Percentiles rank a stretch among this genome's conserved stretches.
Conservation (phyloP, 2,329 filamentous ascomycete genomes). For the Nothophaeocryptopus gaeumannii region DNA sequence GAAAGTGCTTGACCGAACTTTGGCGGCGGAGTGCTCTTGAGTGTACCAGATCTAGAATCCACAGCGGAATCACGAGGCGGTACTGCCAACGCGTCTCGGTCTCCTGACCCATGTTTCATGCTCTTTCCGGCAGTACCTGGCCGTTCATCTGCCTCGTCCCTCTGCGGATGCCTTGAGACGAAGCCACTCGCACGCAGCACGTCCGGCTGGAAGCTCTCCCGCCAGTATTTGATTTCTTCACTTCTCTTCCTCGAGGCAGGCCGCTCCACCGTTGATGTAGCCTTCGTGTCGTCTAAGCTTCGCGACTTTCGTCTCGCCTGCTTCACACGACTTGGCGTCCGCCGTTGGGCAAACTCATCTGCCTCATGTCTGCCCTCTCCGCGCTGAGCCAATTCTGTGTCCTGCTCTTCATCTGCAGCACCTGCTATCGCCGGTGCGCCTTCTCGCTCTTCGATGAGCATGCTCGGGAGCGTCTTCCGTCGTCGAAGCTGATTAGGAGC, state of each 20-base stretch:
- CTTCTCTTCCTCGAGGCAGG: constrained; percentile 32
- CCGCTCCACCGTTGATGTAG: constrained; percentile 11
- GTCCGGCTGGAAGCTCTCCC: constrained; percentile 32
- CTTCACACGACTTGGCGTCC: constrained; percentile 13
- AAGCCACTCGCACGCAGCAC: constrained; percentile 32
- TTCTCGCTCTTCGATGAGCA: constrained; percentile 29
- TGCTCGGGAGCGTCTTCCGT: constrained; percentile 34
- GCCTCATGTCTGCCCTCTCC: constrained; percentile 5
- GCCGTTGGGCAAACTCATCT: constrained; percentile 7
- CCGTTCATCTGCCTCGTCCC: no score
- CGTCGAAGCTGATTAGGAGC: constrained; percentile 27
- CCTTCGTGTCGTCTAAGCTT: constrained; percentile 34
- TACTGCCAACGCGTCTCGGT: no score
- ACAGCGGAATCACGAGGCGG: not conserved
- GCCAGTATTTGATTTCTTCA: constrained; percentile 38
- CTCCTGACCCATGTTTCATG: no score
- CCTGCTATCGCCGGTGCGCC: constrained; percentile 19
- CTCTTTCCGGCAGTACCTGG: no score
- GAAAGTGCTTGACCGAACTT: constrained; percentile 9
- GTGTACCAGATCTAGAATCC: constrained; percentile 9
- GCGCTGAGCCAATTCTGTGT: constrained; percentile 1
- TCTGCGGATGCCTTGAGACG: not conserved
- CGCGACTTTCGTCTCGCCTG: constrained; percentile 34
- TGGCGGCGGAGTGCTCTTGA: constrained; percentile 20
- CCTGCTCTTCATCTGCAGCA: not conserved